phyloP scores from a whole-genome alignment of 2,329 filamentous ascomycete genomes.

The Clarireedia hainanense region DNA sequence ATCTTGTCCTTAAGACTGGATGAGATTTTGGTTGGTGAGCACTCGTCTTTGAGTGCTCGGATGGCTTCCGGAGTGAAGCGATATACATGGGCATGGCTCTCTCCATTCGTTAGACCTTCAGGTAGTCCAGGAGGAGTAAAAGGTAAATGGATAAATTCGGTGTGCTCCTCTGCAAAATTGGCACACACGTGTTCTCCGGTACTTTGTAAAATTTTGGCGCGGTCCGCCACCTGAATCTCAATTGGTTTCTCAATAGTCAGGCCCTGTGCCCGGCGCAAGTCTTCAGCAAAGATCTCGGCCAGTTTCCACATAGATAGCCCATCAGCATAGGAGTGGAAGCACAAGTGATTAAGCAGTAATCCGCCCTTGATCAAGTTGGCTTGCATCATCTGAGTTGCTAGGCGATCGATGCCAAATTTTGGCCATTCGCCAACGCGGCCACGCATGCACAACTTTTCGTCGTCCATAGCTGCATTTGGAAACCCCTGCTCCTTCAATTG shows the following conservation, averaged over 20 bases:
- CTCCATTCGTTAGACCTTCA: neutral
- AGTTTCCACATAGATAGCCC: neutral
- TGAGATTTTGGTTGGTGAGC: constrained; percentile 1
- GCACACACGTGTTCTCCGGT: neutral
- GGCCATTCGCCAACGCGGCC: constrained; percentile 2
- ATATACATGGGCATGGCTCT: constrained; percentile 2
- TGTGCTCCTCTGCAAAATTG: neutral
- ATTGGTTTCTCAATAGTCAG: neutral
- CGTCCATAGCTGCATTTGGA: constrained; percentile 1
- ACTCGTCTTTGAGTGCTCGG: neutral
- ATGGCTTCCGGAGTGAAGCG: neutral
- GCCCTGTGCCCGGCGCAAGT: constrained; percentile 2
- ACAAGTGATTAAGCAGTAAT: neutral
- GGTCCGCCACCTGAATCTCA: neutral
- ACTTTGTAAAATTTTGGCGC: neutral
- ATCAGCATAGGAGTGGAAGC: neutral
- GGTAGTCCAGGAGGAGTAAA: neutral
- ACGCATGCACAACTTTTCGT: constrained; percentile 1
- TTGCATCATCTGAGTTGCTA: constrained; percentile 4
- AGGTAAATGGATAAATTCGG: neutral
- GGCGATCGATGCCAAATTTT: neutral
- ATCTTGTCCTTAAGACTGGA: neutral
- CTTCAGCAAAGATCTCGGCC: constrained; percentile 1
- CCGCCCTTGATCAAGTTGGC: constrained; percentile 2
- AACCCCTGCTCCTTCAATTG: neutral